Evolutionary conservation across 208 protist species (phyloP).

Genomic region (Acanthamoeba royreba): DNA sequence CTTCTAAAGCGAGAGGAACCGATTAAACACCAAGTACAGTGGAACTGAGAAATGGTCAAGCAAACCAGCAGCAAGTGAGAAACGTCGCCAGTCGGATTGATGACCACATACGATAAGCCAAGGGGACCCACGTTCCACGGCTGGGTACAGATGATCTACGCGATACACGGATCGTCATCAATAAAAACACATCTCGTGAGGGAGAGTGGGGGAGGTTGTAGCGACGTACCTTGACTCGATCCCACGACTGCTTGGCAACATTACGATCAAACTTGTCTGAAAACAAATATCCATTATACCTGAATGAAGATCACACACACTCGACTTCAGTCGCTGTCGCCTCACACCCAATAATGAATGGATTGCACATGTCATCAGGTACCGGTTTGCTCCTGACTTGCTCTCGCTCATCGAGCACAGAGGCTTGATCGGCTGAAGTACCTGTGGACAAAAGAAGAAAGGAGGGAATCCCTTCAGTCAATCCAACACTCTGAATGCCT

Average conservation of each 20-base stretch:
- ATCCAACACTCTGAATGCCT: no score
- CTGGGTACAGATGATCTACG: neutral
- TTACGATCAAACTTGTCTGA: neutral
- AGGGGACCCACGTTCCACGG: constrained; percentile 10
- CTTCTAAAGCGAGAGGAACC: neutral
- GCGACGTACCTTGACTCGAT: neutral
- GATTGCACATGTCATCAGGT: no score
- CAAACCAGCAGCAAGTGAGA: neutral
- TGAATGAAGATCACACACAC: no score
- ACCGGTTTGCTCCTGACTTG: constrained; percentile 22
- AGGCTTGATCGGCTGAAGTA: constrained; percentile 15
- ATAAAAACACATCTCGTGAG: no score
- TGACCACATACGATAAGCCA: neutral
- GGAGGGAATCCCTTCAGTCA: no score
- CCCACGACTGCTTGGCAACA: neutral
- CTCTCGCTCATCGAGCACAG: constrained; percentile 28
- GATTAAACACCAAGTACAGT: neutral
- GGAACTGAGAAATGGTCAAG: neutral
- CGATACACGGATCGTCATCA: neutral
- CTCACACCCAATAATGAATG: neutral
- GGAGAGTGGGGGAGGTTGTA: no score
- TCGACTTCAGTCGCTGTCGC: no score
- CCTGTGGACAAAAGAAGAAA: no score
- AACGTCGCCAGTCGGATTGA: neutral
- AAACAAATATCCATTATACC: neutral